Percentiles rank a stretch among this genome's conserved stretches.
Evolutionary conservation across 306 rosid species (phyloP).

Genomic region (Crataegus laevigata): DNA sequence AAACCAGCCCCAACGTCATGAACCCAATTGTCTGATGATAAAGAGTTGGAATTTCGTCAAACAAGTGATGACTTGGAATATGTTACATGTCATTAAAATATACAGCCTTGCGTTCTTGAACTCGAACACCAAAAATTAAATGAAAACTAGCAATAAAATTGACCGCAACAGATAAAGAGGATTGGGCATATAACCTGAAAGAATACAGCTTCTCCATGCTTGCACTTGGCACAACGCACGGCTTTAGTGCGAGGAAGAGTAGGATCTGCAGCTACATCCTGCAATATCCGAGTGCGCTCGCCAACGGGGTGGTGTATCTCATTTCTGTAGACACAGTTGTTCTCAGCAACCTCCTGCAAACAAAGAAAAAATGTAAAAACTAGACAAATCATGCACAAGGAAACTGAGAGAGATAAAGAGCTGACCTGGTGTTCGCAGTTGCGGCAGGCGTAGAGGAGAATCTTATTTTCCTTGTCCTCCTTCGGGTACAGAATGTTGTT

Average conservation of each 20-base stretch:
- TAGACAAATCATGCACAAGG: not conserved
- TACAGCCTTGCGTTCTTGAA: not conserved
- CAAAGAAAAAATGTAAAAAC: not conserved
- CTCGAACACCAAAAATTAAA: not conserved
- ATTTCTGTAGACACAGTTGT: constrained; percentile 81
- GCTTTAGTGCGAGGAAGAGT: constrained; percentile 97
- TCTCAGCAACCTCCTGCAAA: constrained; percentile 87
- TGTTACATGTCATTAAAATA: not conserved
- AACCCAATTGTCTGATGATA: not conserved
- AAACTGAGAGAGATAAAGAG: not conserved
- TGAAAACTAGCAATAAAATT: not conserved
- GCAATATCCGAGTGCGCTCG: constrained; percentile 86
- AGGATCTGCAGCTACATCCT: constrained; percentile 95
- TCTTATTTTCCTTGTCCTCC: constrained; percentile 70
- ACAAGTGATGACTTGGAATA: not conserved
- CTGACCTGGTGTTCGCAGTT: constrained; percentile 92
- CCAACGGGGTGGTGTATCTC: constrained; percentile 89
- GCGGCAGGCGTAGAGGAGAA: constrained; percentile 89
- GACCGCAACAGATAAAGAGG: not conserved
- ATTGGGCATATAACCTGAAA: constrained; percentile 56
- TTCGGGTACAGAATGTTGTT: constrained; percentile 94
- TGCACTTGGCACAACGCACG: constrained; percentile 80
- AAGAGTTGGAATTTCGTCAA: not conserved
- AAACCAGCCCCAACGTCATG: not conserved
- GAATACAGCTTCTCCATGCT: constrained; percentile 98